A percentile compares a stretch with the other conserved stretches of the same genome.
These are phyloP conservation scores for Ceratobasidium theobromae DNA, from an alignment of 1,284 basidiomycete genomes.

Conservation along the genomic window DNA sequence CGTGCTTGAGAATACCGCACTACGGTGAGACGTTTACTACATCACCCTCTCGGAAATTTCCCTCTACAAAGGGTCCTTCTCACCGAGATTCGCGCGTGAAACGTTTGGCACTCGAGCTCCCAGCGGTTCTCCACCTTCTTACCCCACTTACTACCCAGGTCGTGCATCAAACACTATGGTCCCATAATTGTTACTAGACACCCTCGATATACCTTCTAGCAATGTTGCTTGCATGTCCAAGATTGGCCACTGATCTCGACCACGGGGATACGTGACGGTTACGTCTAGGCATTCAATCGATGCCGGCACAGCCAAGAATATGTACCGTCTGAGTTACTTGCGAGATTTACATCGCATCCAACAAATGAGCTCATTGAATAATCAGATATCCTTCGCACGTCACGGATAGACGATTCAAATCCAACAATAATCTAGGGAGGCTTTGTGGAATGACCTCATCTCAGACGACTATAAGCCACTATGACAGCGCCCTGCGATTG, in stretches of 20 bases:
- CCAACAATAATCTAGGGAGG: neutral
- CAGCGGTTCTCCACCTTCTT: neutral
- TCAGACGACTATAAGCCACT: neutral
- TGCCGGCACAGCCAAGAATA: no score
- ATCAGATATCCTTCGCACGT: neutral
- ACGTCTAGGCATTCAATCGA: no score
- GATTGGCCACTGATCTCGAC: no score
- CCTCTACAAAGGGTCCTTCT: slow-evolving; percentile 4
- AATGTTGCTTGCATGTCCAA: no score
- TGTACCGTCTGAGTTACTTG: no score
- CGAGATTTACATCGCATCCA: no score
- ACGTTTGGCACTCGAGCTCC: slow-evolving; percentile 3
- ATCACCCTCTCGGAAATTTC: slow-evolving; percentile 11
- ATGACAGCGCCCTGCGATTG: no score
- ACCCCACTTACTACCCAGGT: slow-evolving; percentile 1
- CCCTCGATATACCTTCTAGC: no score
- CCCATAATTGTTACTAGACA: neutral
- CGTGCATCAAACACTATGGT: neutral
- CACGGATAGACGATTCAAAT: slow-evolving; percentile 5
- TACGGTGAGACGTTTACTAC: neutral
- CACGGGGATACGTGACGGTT: no score
- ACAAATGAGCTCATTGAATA: no score
- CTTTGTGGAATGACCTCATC: slow-evolving; percentile 3
- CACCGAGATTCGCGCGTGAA: slow-evolving; percentile 14
- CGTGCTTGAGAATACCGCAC: slow-evolving; percentile 11